Conservation (phyloP, 2,329 filamentous ascomycete genomes). For the Trichoderma sp. region DNA sequence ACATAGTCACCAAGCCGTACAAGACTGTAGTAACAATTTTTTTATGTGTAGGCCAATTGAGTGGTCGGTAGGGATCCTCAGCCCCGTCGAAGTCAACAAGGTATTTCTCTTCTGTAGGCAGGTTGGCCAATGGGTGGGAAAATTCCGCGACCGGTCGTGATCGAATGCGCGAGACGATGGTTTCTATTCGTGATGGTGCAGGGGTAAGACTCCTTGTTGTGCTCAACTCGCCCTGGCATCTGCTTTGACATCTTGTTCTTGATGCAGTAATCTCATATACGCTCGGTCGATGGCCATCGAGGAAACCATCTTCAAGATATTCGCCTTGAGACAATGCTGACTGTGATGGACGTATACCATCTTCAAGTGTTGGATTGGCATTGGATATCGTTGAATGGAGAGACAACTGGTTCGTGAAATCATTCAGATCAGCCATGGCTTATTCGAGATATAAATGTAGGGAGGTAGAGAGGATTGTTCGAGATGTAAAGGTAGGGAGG, state of each 20-base stretch:
- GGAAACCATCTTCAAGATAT: background rate
- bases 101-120: slow-evolving; percentile 46
- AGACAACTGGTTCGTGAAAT: background rate
- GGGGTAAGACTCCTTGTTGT: background rate
- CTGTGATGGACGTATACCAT: background rate
- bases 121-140: slow-evolving; percentile 18
- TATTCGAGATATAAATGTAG: background rate
- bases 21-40: slow-evolving; percentile 63
- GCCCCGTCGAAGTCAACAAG: slow-evolving; percentile 69
- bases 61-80: slow-evolving; percentile 66
- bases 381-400: background rate
- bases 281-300: background rate
- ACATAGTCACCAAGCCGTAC: slow-evolving; percentile 44
- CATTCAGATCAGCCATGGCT: background rate
- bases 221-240: background rate
- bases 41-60: slow-evolving; percentile 70
- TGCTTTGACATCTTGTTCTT: background rate
- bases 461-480: background rate
- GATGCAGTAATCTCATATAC: background rate
- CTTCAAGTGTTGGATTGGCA: background rate
- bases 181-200: background rate
- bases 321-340: background rate
- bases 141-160: background rate
- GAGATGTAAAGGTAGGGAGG: background rate
- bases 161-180: background rate